These are phyloP conservation scores for Aaosphaeria pasadenensis DNA, from an alignment of 2,329 filamentous ascomycete species.

Conservation along the genomic window DNA sequence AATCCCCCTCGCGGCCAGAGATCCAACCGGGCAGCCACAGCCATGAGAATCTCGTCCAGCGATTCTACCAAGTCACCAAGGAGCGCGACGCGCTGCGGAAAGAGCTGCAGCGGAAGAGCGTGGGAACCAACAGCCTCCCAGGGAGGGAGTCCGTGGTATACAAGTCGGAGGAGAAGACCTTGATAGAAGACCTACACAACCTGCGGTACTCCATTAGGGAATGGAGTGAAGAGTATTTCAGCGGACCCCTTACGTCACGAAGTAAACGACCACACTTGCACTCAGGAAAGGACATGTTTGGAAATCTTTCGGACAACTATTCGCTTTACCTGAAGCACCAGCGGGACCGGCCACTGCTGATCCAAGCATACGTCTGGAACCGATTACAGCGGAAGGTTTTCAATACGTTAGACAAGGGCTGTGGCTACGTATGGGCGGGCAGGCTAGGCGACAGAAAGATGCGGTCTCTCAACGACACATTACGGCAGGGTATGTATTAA, in stretches of 20 bases:
- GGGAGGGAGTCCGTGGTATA: slow-evolving; percentile 23
- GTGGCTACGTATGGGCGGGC: slow-evolving; percentile 37
- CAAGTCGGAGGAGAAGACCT: slow-evolving; percentile 33
- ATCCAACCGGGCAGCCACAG: slow-evolving; percentile 23
- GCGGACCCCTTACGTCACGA: slow-evolving; percentile 20
- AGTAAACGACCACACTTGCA: slow-evolving; percentile 31
- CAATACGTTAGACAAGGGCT: slow-evolving; percentile 32
- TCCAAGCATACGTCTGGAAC: slow-evolving; percentile 37
- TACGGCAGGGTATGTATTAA: slow-evolving; percentile 27
- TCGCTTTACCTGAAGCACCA: slow-evolving; percentile 28
- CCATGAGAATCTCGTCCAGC: slow-evolving; percentile 36
- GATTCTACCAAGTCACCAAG: slow-evolving; percentile 37
- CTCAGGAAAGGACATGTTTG: slow-evolving; percentile 30
- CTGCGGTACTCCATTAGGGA: slow-evolving; percentile 32
- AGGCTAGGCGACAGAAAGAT: slow-evolving; percentile 36
- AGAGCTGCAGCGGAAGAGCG: slow-evolving; percentile 32
- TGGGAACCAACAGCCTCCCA: slow-evolving; percentile 28
- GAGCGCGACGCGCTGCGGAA: slow-evolving; percentile 36
- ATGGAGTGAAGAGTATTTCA: slow-evolving; percentile 36
- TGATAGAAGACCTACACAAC: slow-evolving; percentile 33
- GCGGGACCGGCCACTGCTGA: slow-evolving; percentile 29
- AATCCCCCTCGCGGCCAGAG: slow-evolving; percentile 33
- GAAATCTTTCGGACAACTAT: slow-evolving; percentile 32
- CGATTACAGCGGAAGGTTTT: slow-evolving; percentile 36
- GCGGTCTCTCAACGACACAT: slow-evolving; percentile 33